Evolutionary conservation across 139 green algal genomes (phyloP).

Genomic region (Haematococcus lacustris): DNA sequence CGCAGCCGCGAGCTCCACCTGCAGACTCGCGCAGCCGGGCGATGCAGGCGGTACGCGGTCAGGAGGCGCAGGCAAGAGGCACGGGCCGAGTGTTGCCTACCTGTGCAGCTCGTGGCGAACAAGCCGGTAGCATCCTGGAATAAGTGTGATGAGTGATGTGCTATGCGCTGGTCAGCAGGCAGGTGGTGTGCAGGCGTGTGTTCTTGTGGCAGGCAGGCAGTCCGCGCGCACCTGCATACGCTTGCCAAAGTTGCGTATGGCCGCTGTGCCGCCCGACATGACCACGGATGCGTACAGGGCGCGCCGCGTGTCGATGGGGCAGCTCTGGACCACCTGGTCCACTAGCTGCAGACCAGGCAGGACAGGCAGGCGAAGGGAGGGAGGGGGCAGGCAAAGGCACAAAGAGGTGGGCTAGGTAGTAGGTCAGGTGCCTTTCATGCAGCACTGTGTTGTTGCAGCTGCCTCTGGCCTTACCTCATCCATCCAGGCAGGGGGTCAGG

Average conservation of each 20-base stretch:
- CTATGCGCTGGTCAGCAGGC: neutral
- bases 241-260: constrained; percentile 69
- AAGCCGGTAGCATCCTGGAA: too few species aligned
- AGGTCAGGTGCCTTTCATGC: too few species aligned
- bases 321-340: constrained; percentile 55
- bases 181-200: neutral
- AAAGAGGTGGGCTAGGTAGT: too few species aligned
- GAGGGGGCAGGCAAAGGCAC: too few species aligned
- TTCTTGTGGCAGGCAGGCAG: neutral
- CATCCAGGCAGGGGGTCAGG: too few species aligned
- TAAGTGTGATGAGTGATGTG: neutral
- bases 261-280: constrained; percentile 59
- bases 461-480: too few species aligned
- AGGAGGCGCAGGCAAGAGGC: neutral
- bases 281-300: constrained; percentile 65
- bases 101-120: neutral
- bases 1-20: too few species aligned
- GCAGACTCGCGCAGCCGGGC: too few species aligned
- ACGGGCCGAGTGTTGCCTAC: neutral
- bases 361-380: too few species aligned
- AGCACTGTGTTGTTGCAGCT: too few species aligned
- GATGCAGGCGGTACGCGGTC: neutral
- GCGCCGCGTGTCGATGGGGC: constrained; percentile 75
- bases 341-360: constrained; percentile 50
- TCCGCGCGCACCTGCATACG: constrained; percentile 56